A percentile compares a stretch with the other conserved stretches of the same genome.
These are phyloP conservation scores for Hemisphaericaspora subhashii DNA, from an alignment of 1,139 yeast genomes.

Conservation along the genomic window DNA sequence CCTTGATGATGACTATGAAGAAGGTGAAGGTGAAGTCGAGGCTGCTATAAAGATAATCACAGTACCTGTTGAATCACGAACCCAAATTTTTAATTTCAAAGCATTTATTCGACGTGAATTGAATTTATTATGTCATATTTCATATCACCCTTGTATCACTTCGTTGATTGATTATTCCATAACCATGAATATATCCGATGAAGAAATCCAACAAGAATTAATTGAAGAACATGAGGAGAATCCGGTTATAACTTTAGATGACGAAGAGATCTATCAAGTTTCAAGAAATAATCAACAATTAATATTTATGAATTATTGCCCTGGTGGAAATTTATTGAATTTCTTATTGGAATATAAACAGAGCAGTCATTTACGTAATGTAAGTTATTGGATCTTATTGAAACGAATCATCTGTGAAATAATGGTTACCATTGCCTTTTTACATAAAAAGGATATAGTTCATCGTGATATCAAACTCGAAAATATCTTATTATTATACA, in stretches of 20 bases:
- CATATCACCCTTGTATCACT: constrained; percentile 47
- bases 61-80: constrained; percentile 30
- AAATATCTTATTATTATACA: constrained; percentile 58
- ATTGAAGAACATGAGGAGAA: constrained; percentile 13
- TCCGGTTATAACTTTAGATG: not conserved
- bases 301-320: constrained; percentile 72
- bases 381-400: constrained; percentile 44
- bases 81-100: constrained; percentile 47
- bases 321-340: constrained; percentile 81
- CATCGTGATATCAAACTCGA: constrained; percentile 91
- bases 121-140: constrained; percentile 52
- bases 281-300: constrained; percentile 34
- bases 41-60: constrained; percentile 46
- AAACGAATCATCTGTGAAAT: constrained; percentile 69
- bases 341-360: constrained; percentile 43
- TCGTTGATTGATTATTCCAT: constrained; percentile 36
- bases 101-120: constrained; percentile 76
- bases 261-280: not conserved
- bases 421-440: constrained; percentile 65
- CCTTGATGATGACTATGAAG: constrained; percentile 12
- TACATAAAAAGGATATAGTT: constrained; percentile 66
- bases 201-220: constrained; percentile 21
- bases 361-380: constrained; percentile 17
- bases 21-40: constrained; percentile 16
- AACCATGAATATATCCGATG: constrained; percentile 20